Evolutionary conservation across 2,329 filamentous ascomycete species (phyloP).

Genomic region (Cordyceps pruinosa): DNA sequence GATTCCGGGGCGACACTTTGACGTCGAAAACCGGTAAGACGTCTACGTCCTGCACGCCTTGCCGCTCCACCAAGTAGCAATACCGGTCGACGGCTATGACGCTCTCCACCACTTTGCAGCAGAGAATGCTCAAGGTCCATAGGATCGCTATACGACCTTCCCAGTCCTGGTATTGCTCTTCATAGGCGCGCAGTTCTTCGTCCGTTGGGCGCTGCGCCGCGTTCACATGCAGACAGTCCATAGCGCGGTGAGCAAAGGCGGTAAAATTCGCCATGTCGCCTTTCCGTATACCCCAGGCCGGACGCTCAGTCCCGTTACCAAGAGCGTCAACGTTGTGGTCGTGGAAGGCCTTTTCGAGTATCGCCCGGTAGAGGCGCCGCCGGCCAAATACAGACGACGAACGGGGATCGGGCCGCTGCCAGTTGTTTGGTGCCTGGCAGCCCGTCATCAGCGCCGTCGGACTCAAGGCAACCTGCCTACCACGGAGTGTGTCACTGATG

Average conservation of each 20-base stretch:
- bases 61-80: conserved; percentile 22
- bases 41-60: conserved; percentile 17
- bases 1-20: conserved; percentile 21
- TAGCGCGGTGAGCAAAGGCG: conserved; percentile 21
- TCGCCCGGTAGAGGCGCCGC: conserved; percentile 22
- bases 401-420: conserved; percentile 17
- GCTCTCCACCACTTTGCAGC: conserved; percentile 28
- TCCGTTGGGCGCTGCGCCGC: conserved; percentile 10
- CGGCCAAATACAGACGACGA: conserved; percentile 18
- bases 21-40: conserved; percentile 23
- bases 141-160: conserved; percentile 24
- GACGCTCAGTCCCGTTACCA: conserved; percentile 11
- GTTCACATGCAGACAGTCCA: conserved; percentile 19
- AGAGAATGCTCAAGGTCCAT: conserved; percentile 26
- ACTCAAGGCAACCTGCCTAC: conserved; percentile 19
- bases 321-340: conserved; percentile 20
- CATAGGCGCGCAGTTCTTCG: conserved; percentile 21
- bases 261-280: conserved; percentile 21
- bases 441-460: conserved; percentile 28
- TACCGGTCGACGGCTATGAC: conserved; percentile 26
- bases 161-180: conserved; percentile 17
- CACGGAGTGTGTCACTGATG: conserved; percentile 29
- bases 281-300: conserved; percentile 26
- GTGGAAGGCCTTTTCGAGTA: conserved; percentile 22
- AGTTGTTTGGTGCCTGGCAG: conserved; percentile 28